Evolutionary conservation across 2,329 filamentous ascomycete species (phyloP).

Genomic region (Lecanicillium sp.): DNA sequence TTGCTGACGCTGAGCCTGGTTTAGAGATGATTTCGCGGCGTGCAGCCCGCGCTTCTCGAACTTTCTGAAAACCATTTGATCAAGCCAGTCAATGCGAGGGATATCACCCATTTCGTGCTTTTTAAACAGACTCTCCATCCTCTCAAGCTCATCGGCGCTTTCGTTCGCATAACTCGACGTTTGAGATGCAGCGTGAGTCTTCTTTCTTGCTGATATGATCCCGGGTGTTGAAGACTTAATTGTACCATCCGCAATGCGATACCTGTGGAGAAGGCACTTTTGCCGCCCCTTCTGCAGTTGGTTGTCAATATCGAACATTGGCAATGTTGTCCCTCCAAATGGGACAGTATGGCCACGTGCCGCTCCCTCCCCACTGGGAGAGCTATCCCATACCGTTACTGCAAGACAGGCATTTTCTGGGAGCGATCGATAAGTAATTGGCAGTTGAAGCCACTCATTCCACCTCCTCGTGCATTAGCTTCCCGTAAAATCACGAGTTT

Average conservation of each 20-base stretch:
- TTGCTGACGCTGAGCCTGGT: conserved; percentile 43
- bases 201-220: conserved; percentile 50
- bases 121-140: conserved; percentile 85
- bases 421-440: conserved; percentile 74
- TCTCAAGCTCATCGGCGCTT: conserved; percentile 76
- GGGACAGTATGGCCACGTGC: conserved; percentile 73
- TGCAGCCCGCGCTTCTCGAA: conserved; percentile 70
- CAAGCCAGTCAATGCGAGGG: conserved; percentile 86
- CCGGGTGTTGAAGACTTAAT: conserved; percentile 70
- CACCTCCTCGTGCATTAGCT: conserved; percentile 45
- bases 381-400: conserved; percentile 92
- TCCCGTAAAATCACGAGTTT: background rate
- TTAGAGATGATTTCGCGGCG: conserved; percentile 56
- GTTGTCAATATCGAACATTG: conserved; percentile 87
- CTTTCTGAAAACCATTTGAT: conserved; percentile 85
- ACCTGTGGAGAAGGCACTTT: conserved; percentile 79
- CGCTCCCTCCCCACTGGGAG: conserved; percentile 64
- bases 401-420: conserved; percentile 78
- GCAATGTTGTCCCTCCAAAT: conserved; percentile 88
- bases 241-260: conserved; percentile 77
- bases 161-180: conserved; percentile 51
- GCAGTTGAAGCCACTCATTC: conserved; percentile 94
- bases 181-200: conserved; percentile 41
- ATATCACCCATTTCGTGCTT: conserved; percentile 99
- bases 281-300: conserved; percentile 87